A percentile compares a stretch with the other conserved stretches of the same genome.
Evolutionary conservation across 768 basidiomycete genomes (phyloP).

Genomic region (Daedalea quercina): DNA sequence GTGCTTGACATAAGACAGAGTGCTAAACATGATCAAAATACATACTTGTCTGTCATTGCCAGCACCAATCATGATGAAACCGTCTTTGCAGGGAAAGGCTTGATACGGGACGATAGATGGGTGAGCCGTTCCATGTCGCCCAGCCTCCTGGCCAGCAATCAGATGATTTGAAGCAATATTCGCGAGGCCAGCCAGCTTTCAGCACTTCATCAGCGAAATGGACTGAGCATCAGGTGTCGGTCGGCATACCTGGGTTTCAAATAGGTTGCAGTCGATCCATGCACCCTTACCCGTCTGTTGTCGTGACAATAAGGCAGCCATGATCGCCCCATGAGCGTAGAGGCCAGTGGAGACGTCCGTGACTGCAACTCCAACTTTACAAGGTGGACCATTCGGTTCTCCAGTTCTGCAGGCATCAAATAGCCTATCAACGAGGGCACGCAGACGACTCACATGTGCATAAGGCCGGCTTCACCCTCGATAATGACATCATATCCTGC

Average conservation of each 20-base stretch:
- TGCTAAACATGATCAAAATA: no score
- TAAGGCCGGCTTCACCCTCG: conserved; percentile 85
- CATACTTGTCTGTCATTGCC: conserved; percentile 82
- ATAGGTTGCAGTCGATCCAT: conserved; percentile 90
- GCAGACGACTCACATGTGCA: conserved; percentile 73
- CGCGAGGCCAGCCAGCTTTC: conserved; percentile 80
- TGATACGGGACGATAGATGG: conserved; percentile 94
- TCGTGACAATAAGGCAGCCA: conserved; percentile 82
- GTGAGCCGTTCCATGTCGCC: conserved; percentile 87
- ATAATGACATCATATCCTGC: conserved; percentile 80
- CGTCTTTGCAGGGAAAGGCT: conserved; percentile 81
- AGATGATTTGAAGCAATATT: conserved; percentile 94
- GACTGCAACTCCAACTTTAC: conserved; percentile 93
- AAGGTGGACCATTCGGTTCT: conserved; percentile 78
- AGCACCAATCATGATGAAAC: conserved; percentile 90
- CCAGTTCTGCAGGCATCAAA: conserved; percentile 59
- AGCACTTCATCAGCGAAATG: neutral
- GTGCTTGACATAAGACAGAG: no score
- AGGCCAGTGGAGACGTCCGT: conserved; percentile 87
- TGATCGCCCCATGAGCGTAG: conserved; percentile 88
- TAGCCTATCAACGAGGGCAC: conserved; percentile 10
- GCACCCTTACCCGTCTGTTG: conserved; percentile 81
- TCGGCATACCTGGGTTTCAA: conserved; percentile 73
- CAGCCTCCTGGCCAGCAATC: conserved; percentile 76
- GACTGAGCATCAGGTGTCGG: neutral